Conservation (phyloP, 306 rosid species). For the Luffa acutangula region DNA sequence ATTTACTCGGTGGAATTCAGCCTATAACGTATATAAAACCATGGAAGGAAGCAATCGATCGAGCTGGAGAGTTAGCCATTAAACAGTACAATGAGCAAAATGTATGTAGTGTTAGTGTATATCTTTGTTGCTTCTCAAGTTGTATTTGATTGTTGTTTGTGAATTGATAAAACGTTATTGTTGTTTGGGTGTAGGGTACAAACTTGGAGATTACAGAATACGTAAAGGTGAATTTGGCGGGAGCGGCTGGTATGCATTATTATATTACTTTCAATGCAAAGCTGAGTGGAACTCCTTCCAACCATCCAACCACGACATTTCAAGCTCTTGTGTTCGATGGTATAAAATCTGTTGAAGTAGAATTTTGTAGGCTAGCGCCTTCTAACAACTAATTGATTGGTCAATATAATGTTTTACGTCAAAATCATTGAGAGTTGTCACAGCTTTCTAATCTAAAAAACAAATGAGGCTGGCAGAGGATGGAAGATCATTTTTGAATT, state of each 20-base stretch:
- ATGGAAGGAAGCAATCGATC: neutral
- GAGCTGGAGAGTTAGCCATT: neutral
- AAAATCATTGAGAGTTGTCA: too few relatives aligned
- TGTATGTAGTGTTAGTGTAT: neutral
- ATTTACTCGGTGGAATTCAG: neutral
- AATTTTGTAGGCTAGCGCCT: neutral
- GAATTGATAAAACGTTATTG: neutral
- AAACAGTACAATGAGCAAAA: neutral
- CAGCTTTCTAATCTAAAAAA: too few relatives aligned
- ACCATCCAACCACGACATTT: neutral
- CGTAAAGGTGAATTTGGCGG: neutral
- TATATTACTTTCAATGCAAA: neutral
- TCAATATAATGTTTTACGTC: too few relatives aligned
- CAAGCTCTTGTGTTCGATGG: neutral
- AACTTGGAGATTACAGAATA: neutral
- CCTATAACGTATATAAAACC: neutral
- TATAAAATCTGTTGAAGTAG: neutral
- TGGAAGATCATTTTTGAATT: too few relatives aligned
- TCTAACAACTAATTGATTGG: too few relatives aligned
- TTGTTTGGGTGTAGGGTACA: neutral
- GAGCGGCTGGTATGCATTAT: neutral
- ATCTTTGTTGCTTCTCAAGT: neutral
- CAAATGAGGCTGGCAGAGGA: too few relatives aligned
- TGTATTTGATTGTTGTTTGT: neutral
- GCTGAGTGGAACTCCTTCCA: neutral